These are phyloP conservation scores for Starmerella riodocensis DNA, from an alignment of 805 yeast species.

Conservation along the genomic window DNA sequence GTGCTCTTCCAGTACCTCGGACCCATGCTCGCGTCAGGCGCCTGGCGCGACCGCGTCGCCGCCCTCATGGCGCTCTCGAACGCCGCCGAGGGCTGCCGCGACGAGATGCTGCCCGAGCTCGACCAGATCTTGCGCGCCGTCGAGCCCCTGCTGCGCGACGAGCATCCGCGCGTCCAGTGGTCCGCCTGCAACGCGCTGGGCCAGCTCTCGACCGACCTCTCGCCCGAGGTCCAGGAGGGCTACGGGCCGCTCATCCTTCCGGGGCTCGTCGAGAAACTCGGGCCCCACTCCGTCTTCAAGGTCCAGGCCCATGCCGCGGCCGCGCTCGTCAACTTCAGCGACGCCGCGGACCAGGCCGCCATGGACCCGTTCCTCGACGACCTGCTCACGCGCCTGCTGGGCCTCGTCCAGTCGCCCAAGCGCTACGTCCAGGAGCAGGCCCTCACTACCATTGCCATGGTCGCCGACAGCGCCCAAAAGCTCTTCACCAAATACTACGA, in stretches of 20 bases:
- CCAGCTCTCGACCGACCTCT: slow-evolving; percentile 92
- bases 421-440: slow-evolving; percentile 96
- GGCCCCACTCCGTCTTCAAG: slow-evolving; percentile 52
- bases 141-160: slow-evolving; percentile 70
- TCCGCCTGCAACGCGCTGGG: slow-evolving; percentile 96
- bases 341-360: slow-evolving; percentile 74
- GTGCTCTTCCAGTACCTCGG: slow-evolving; percentile 82
- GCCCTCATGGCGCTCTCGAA: slow-evolving; percentile 93
- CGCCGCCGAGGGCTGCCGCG: slow-evolving; percentile 95
- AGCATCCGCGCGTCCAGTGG: slow-evolving; percentile 89
- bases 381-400: slow-evolving; percentile 58
- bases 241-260: slow-evolving; percentile 73
- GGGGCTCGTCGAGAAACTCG: slow-evolving; percentile 70
- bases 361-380: slow-evolving; percentile 88
- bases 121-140: slow-evolving; percentile 73
- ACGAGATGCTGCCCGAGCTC: slow-evolving; percentile 68
- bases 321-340: slow-evolving; percentile 89
- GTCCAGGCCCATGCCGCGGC: slow-evolving; percentile 99
- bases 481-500: slow-evolving; percentile 86
- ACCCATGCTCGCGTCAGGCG: slow-evolving; percentile 56
- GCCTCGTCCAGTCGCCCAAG: slow-evolving; percentile 69
- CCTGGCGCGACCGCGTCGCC: slow-evolving; percentile 94
- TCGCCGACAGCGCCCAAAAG: slow-evolving; percentile 89
- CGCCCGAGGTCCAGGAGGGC: slow-evolving; percentile 72
- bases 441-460: slow-evolving; percentile 87